Evolutionary conservation across 768 basidiomycete genomes (phyloP), one percentile per base, ranked within the genome.

Genomic region (Saitozyma sp.): DNA sequence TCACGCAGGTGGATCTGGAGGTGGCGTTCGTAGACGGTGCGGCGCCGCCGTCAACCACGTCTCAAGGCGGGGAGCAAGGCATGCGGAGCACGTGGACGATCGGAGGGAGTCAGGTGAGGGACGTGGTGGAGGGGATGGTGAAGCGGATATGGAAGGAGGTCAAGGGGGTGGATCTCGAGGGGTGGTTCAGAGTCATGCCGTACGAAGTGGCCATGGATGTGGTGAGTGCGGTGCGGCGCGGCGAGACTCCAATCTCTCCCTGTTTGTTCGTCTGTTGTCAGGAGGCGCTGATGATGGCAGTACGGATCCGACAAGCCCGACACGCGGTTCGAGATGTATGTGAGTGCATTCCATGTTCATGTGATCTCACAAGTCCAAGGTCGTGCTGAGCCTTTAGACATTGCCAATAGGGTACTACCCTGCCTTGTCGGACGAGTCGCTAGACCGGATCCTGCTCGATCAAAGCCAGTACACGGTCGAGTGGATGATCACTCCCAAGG

Each of bases 251-350:
- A 29, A 29, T 29, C 29, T 29, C 29, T 29, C 29, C 5, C 29
- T 29, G 29, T 29, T n/a, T n/a, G 5, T 29, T 5, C 29, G 29
- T 29, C 29, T 29, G 29, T 29, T 29, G 29, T 29, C 29, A 29
- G 29, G 29, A 29, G 29, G 39, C 51, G n/a, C 56, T 61, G 56
- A 61, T 43, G 38, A 45, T 39, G 45, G 45, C 37, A 93, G 89
- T 96, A 88, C 83, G 93, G 93, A 13, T 90, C 90, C 60, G 93
- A 96, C 80, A 96, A 96, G 81, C 94, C 94, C 50, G 94, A 97
- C 80, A 88, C 88, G 58, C 86, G 93, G 59, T 93, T 92, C 80
- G 85, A 85, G 59, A 84, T 94, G 67, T 87, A 94, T 87, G 93
- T 93, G 64, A 73, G 80, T 80, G n/a, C 14, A 41, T 11, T 6